phyloP scores from a whole-genome alignment of 192 early-diverging fungal genomes.

The Coemansia sp. region DNA sequence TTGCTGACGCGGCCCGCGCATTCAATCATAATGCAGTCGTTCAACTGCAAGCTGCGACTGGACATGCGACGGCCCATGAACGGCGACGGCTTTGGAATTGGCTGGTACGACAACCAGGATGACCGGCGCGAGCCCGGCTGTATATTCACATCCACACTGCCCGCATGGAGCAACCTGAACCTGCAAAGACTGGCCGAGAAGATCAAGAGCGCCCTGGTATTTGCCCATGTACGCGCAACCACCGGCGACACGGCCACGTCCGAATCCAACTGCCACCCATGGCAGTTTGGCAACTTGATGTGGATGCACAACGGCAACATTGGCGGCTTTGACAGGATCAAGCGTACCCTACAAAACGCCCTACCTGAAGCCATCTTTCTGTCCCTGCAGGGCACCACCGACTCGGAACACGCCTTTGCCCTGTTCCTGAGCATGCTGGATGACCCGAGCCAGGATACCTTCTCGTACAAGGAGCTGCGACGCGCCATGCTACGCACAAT shows the following conservation, averaged over 20 bases:
- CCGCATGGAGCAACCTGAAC: conserved; percentile 77
- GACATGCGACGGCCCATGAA: conserved; percentile 62
- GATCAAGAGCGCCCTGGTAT: conserved; percentile 65
- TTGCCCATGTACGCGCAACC: conserved; percentile 74
- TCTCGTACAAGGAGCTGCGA: conserved; percentile 58
- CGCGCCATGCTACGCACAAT: conserved; percentile 72
- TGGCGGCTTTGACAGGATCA: conserved; percentile 62
- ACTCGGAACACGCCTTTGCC: conserved; percentile 78
- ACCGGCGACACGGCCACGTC: conserved; percentile 64
- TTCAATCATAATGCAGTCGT: conserved; percentile 77
- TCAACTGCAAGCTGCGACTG: conserved; percentile 64
- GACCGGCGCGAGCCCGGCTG: conserved; percentile 58
- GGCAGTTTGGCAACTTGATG: conserved; percentile 67
- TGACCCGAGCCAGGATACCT: conserved; percentile 37
- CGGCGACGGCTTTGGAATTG: conserved; percentile 78
- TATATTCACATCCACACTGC: conserved; percentile 75
- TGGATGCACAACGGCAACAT: conserved; percentile 80
- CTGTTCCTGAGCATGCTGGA: conserved; percentile 68
- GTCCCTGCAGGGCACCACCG: conserved; percentile 69
- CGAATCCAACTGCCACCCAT: conserved; percentile 67
- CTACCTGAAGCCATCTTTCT: conserved; percentile 64
- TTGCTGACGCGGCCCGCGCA: conserved; percentile 68
- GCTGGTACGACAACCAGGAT: conserved; percentile 65
- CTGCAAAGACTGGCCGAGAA: conserved; percentile 69
- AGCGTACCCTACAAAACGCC: conserved; percentile 57